Evolutionary conservation across 78 protist species (phyloP).

Genomic region (Cyanophora paradoxa): DNA sequence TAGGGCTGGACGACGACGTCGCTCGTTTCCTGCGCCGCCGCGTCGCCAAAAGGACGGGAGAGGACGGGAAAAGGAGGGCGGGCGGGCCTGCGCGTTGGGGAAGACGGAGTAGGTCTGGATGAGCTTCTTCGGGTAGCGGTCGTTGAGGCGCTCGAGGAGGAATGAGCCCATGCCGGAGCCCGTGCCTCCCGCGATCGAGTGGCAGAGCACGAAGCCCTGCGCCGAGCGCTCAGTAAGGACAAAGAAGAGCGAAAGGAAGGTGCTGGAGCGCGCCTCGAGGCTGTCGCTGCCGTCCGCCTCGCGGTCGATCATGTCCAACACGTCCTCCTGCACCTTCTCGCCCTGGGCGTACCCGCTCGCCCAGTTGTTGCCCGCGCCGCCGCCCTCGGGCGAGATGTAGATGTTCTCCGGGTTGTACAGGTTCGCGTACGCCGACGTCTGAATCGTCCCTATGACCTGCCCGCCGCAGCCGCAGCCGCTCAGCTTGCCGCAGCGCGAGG

Average conservation of each 20-base stretch:
- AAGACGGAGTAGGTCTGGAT: slow-evolving; percentile 97
- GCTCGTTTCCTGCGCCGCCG: slow-evolving; percentile 31
- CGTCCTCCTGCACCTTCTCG: slow-evolving; percentile 49
- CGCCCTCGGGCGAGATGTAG: slow-evolving; percentile 59
- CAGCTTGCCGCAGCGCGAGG: background rate
- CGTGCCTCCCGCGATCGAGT: slow-evolving; percentile 98
- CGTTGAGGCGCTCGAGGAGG: slow-evolving; percentile 86
- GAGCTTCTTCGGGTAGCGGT: slow-evolving; percentile 93
- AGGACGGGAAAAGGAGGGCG: too few relatives aligned
- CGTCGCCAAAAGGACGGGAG: too few relatives aligned
- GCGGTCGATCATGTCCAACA: slow-evolving; percentile 92
- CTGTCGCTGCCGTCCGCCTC: slow-evolving; percentile 94
- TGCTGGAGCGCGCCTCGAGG: slow-evolving; percentile 50
- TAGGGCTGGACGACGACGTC: slow-evolving; percentile 97
- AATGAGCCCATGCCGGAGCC: slow-evolving; percentile 97
- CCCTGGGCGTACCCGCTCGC: slow-evolving; percentile 66
- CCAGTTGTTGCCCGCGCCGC: slow-evolving; percentile 99
- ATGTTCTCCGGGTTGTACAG: slow-evolving; percentile 93
- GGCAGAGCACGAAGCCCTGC: slow-evolving; percentile 87
- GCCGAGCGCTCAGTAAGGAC: too few relatives aligned
- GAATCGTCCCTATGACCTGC: slow-evolving; percentile 65
- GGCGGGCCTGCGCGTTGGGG: too few relatives aligned
- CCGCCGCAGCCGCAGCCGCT: too few relatives aligned
- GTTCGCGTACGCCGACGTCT: slow-evolving; percentile 26
- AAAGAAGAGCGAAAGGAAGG: background rate